Evolutionary conservation across 2,329 filamentous ascomycete species (phyloP).

Genomic region (Colletotrichum caudatum): DNA sequence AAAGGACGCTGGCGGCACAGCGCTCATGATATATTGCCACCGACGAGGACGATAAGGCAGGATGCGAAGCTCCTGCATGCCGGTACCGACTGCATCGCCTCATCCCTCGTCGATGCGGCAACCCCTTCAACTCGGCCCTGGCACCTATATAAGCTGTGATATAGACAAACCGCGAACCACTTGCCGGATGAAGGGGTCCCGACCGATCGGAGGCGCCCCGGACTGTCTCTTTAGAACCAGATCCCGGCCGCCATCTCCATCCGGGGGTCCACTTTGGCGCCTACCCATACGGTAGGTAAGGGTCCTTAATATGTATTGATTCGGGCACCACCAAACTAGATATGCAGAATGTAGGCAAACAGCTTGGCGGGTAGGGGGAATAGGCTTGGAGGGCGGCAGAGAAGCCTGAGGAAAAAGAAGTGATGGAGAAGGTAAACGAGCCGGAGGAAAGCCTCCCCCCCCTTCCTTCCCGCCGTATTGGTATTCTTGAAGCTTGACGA

Average conservation of each 20-base stretch:
- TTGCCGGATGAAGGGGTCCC: slow-evolving; percentile 29
- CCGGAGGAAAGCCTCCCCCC: not conserved
- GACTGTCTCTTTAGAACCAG: slow-evolving; percentile 22
- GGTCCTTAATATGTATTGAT: slow-evolving; percentile 7
- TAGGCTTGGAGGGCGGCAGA: not conserved
- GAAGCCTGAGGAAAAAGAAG: not conserved
- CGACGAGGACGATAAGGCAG: not conserved
- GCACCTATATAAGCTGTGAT: slow-evolving; percentile 14
- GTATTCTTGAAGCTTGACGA: not conserved
- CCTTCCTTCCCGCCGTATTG: not conserved
- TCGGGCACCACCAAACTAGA: not conserved
- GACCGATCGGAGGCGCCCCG: slow-evolving; percentile 17
- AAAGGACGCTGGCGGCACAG: not conserved
- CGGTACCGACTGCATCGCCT: not conserved
- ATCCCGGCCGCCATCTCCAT: slow-evolving; percentile 12
- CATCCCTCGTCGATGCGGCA: not conserved
- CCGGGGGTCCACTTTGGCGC: slow-evolving; percentile 19
- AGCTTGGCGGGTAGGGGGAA: not conserved
- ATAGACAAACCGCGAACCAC: slow-evolving; percentile 12
- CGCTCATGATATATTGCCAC: slow-evolving; percentile 3
- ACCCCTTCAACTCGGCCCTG: slow-evolving; percentile 12
- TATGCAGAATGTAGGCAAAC: not conserved
- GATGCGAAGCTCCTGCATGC: not conserved
- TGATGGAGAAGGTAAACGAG: not conserved
- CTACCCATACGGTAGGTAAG: slow-evolving; percentile 19